phyloP scores from a whole-genome alignment of 352 stramenopile species.

The Pythium utonaiense region DNA sequence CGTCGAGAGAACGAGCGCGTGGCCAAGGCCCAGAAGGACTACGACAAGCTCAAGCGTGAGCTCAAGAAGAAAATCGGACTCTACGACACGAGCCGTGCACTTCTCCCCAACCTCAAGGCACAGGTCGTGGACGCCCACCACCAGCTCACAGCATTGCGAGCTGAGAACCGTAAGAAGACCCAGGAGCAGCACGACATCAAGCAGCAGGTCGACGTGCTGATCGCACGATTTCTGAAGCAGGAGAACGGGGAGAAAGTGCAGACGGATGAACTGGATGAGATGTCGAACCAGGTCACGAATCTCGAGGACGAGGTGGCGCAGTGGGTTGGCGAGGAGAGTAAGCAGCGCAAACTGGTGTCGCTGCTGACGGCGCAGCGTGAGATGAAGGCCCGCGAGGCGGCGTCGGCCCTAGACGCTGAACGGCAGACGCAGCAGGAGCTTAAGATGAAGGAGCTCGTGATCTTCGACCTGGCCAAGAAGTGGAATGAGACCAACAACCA shows the following conservation, averaged over 20 bases:
- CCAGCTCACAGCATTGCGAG: slow-evolving; percentile 45
- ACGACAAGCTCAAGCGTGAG: slow-evolving; percentile 81
- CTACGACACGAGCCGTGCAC: slow-evolving; percentile 61
- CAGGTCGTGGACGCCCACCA: slow-evolving; percentile 81
- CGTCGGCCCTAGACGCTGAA: slow-evolving; percentile 69
- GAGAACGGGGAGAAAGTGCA: slow-evolving; percentile 81
- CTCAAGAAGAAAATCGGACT: slow-evolving; percentile 87
- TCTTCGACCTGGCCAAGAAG: slow-evolving; percentile 93
- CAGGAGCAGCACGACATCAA: slow-evolving; percentile 78
- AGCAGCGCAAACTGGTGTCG: slow-evolving; percentile 85
- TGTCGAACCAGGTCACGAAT: slow-evolving; percentile 57
- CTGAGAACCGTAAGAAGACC: slow-evolving; percentile 69
- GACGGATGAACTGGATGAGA: slow-evolving; percentile 50
- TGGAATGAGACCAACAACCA: slow-evolving; percentile 93
- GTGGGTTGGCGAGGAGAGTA: slow-evolving; percentile 86
- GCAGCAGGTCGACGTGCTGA: slow-evolving; percentile 89
- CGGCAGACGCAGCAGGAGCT: slow-evolving; percentile 87
- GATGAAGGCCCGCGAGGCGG: slow-evolving; percentile 86
- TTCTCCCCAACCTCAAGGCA: slow-evolving; percentile 77
- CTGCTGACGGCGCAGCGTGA: slow-evolving; percentile 89
- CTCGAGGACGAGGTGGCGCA: slow-evolving; percentile 83
- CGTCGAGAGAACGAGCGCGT: slow-evolving; percentile 68
- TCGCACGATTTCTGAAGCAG: slow-evolving; percentile 85
- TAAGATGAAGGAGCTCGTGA: slow-evolving; percentile 92
- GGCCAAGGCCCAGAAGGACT: slow-evolving; percentile 65